These are phyloP conservation scores for Trichothecium sympodiale DNA, from an alignment of 2,329 filamentous ascomycete species.

Conservation along the genomic window DNA sequence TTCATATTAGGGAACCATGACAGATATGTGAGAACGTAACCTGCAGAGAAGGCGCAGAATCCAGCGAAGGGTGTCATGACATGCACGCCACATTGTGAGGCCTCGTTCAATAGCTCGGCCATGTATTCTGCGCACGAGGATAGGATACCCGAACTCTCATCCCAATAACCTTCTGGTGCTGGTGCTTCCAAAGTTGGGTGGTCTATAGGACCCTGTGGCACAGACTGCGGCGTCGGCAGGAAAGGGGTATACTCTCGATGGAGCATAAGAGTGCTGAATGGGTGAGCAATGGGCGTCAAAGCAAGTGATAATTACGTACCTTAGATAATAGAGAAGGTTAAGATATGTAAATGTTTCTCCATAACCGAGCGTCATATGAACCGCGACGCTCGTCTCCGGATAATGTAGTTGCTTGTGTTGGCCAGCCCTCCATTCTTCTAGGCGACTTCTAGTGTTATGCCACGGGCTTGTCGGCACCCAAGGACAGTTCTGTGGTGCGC, in stretches of 20 bases:
- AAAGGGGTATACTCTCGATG: constrained; percentile 33
- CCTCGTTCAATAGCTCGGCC: constrained; percentile 21
- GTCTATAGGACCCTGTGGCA: constrained; percentile 26
- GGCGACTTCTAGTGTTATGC: constrained; percentile 14
- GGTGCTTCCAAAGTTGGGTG: constrained; percentile 24
- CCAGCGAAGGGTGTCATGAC: constrained; percentile 30
- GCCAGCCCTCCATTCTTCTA: constrained; percentile 22
- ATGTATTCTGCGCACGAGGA: constrained; percentile 25
- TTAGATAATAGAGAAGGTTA: constrained; percentile 31
- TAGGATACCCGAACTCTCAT: constrained; percentile 22
- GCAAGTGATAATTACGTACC: constrained; percentile 14
- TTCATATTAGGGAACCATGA: constrained; percentile 29
- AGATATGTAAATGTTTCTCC: constrained; percentile 30
- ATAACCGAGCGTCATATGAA: constrained; percentile 25
- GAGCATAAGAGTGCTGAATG: constrained; percentile 26
- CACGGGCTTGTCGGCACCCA: constrained; percentile 26
- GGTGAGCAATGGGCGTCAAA: background rate
- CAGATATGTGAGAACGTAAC: constrained; percentile 29
- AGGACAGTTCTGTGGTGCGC: constrained; percentile 23
- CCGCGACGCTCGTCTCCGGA: constrained; percentile 22
- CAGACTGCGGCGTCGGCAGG: constrained; percentile 21
- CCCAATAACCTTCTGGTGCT: constrained; percentile 28
- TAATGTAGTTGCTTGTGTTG: constrained; percentile 25
- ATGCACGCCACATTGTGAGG: constrained; percentile 22
- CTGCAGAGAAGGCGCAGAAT: constrained; percentile 33